These are phyloP conservation scores for Cetradonia linearis DNA, from an alignment of 495 filamentous ascomycete species.

Conservation along the genomic window DNA sequence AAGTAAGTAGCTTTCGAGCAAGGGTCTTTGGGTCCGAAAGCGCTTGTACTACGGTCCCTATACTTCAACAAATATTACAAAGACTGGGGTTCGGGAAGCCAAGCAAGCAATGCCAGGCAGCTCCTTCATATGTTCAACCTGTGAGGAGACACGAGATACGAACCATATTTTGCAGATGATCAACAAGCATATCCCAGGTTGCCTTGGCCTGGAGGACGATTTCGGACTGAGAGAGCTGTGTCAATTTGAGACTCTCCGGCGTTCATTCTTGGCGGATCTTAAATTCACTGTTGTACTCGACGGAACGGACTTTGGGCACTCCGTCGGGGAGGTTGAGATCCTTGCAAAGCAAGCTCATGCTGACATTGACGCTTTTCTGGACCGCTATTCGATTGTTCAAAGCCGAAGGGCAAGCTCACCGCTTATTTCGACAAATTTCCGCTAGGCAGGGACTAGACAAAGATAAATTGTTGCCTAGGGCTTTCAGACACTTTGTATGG, in stretches of 20 bases:
- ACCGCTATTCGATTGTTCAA: constrained; percentile 10
- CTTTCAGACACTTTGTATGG: neutral
- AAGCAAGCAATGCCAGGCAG: constrained; percentile 10
- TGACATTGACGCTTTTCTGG: constrained; percentile 17
- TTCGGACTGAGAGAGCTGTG: constrained; percentile 27
- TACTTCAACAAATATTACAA: neutral
- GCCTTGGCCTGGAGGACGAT: neutral
- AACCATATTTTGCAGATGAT: constrained; percentile 12
- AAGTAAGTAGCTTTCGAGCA: constrained; percentile 9
- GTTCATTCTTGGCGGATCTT: constrained; percentile 23
- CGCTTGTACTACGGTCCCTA: neutral
- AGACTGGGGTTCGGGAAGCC: constrained; percentile 6
- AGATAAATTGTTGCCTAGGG: neutral
- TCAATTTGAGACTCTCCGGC: constrained; percentile 28
- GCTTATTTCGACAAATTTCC: constrained; percentile 17
- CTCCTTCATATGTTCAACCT: constrained; percentile 11
- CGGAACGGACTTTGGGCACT: constrained; percentile 15
- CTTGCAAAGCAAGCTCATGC: constrained; percentile 7
- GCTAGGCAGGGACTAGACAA: neutral
- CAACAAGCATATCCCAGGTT: neutral
- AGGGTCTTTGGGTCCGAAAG: constrained; percentile 12
- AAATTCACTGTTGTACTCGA: constrained; percentile 14
- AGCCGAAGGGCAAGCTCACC: constrained; percentile 18
- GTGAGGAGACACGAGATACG: constrained; percentile 7
- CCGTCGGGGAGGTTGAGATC: constrained; percentile 16